Evolutionary conservation across 176 grass and related monocot species (phyloP).

Genomic region (Areca catechu): DNA sequence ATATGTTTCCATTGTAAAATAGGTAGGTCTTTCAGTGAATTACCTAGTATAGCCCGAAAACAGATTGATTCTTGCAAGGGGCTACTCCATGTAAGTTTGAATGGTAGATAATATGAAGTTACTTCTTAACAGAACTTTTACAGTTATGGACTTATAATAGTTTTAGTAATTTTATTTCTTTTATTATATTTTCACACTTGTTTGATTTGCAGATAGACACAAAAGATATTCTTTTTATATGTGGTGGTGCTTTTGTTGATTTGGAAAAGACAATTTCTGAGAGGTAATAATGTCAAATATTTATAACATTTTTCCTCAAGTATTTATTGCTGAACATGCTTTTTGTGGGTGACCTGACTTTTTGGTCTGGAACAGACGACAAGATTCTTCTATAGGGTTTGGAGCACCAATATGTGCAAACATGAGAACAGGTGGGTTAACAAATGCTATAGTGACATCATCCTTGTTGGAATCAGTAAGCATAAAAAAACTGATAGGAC

Average conservation of each 20-base stretch:
- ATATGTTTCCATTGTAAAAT: too few relatives aligned
- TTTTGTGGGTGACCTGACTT: neutral
- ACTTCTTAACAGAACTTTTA: too few relatives aligned
- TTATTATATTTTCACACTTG: constrained; percentile 4
- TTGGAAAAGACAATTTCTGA: constrained; percentile 97
- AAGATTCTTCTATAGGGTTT: constrained; percentile 97
- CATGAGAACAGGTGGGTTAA: constrained; percentile 60
- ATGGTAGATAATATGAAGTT: too few relatives aligned
- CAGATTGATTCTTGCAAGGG: too few relatives aligned
- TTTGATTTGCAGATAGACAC: constrained; percentile 71
- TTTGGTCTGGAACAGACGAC: constrained; percentile 33
- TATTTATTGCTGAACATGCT: constrained; percentile 12
- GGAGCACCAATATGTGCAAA: constrained; percentile 78
- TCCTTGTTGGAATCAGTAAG: constrained; percentile 88
- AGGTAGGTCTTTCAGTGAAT: too few relatives aligned
- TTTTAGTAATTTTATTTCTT: constrained; percentile 8
- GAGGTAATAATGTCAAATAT: constrained; percentile 34
- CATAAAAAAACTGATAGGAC: neutral
- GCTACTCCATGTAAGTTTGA: too few relatives aligned
- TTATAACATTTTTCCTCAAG: constrained; percentile 7
- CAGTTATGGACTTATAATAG: too few relatives aligned
- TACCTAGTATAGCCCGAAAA: too few relatives aligned
- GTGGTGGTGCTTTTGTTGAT: constrained; percentile 86
- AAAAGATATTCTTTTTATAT: constrained; percentile 97
- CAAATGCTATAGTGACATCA: constrained; percentile 86